Conservation (phyloP, 352 stramenopile genomes). For the Pythium sp. region DNA sequence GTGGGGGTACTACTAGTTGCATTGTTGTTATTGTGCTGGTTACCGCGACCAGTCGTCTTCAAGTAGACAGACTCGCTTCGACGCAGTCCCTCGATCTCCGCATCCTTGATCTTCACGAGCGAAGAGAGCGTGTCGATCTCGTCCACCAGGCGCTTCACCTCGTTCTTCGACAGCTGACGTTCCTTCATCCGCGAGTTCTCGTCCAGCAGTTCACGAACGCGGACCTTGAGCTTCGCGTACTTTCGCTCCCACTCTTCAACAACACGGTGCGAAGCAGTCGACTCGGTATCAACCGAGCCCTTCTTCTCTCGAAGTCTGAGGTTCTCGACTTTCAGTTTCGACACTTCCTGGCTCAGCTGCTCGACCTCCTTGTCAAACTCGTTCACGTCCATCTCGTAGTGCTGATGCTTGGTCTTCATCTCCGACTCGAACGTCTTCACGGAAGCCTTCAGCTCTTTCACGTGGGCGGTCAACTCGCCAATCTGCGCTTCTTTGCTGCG, state of each 20-base stretch:
- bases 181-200: slow-evolving; percentile 57
- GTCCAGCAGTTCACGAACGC: slow-evolving; percentile 45
- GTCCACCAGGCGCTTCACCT: slow-evolving; percentile 42
- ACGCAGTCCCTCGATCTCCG: slow-evolving; percentile 39
- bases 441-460: slow-evolving; percentile 21
- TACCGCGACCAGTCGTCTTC: slow-evolving; percentile 13
- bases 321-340: slow-evolving; percentile 57
- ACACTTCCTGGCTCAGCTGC: slow-evolving; percentile 34
- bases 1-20: slow-evolving; percentile 10
- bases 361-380: slow-evolving; percentile 33
- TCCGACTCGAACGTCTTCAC: slow-evolving; percentile 14
- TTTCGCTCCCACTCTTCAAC: slow-evolving; percentile 35
- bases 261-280: slow-evolving; percentile 9
- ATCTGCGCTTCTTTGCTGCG: slow-evolving; percentile 46
- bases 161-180: slow-evolving; percentile 32
- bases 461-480: slow-evolving; percentile 30
- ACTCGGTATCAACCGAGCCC: neutral
- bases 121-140: slow-evolving; percentile 50
- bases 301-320: slow-evolving; percentile 29
- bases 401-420: slow-evolving; percentile 13
- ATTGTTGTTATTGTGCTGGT: slow-evolving; percentile 7
- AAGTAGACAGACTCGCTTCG: slow-evolving; percentile 14
- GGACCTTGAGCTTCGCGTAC: slow-evolving; percentile 43
- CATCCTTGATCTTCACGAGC: slow-evolving; percentile 52
- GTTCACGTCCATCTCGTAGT: slow-evolving; percentile 7